phyloP scores from a whole-genome alignment of 257 asterid species.

The Plantago ovata region DNA sequence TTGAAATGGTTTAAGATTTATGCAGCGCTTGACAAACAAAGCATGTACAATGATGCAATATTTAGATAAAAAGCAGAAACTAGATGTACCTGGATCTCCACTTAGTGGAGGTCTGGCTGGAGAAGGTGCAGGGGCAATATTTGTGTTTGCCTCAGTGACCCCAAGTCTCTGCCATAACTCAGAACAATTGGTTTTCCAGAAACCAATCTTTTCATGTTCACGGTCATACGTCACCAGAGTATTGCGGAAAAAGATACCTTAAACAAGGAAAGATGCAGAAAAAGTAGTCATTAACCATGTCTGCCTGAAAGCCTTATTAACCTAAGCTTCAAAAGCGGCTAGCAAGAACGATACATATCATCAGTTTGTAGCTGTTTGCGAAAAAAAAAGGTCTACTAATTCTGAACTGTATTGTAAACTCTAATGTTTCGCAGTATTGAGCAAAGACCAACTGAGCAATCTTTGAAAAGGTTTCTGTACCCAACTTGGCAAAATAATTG shows the following conservation, averaged over 20 bases:
- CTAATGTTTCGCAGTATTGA: neutral
- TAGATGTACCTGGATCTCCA: slow-evolving; percentile 46
- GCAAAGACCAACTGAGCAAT: neutral
- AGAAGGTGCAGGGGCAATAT: slow-evolving; percentile 45
- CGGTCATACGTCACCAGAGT: slow-evolving; percentile 97
- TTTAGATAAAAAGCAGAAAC: slow-evolving; percentile 8
- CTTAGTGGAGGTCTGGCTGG: slow-evolving; percentile 42
- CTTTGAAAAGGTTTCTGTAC: neutral
- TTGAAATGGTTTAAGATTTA: neutral
- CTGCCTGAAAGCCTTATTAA: too few relatives aligned
- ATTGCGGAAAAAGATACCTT: slow-evolving; percentile 93
- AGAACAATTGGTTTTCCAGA: slow-evolving; percentile 97
- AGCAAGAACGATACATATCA: too few relatives aligned
- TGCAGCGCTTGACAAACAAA: neutral
- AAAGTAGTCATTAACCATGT: neutral
- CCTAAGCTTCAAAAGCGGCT: too few relatives aligned
- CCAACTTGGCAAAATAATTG: neutral
- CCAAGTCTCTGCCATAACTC: slow-evolving; percentile 89
- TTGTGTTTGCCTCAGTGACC: too few relatives aligned
- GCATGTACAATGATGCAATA: neutral
- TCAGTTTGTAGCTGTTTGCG: too few relatives aligned
- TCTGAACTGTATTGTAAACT: neutral
- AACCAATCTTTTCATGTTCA: slow-evolving; percentile 84
- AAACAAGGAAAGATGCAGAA: slow-evolving; percentile 18
- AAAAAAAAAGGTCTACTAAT: neutral